Conservation (phyloP, 306 rosid species). For the Trifolium fragiferum region DNA sequence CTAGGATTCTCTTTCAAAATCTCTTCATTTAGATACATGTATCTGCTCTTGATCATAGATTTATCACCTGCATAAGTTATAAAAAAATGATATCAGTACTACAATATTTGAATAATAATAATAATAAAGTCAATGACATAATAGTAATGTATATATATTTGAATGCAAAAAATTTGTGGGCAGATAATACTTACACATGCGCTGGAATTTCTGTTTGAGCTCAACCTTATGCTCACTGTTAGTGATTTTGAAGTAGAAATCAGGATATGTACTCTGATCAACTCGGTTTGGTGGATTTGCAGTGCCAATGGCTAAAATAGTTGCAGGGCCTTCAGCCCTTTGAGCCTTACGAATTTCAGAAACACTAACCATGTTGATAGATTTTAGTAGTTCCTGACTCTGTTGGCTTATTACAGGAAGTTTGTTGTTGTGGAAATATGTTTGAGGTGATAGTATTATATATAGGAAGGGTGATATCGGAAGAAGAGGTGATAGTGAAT, state of each 20-base stretch:
- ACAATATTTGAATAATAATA: no score
- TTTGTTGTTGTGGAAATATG: background rate
- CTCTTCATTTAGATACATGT: slow-evolving; percentile 40
- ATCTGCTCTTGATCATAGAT: slow-evolving; percentile 47
- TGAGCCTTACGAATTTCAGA: slow-evolving; percentile 45
- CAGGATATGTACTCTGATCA: slow-evolving; percentile 44
- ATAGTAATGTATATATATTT: no score
- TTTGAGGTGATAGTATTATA: background rate
- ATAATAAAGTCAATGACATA: background rate
- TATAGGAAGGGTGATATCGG: no score
- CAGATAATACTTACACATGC: slow-evolving; percentile 49
- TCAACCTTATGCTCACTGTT: slow-evolving; percentile 39
- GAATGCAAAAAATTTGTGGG: no score
- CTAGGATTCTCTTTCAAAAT: slow-evolving; percentile 44
- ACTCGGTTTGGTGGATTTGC: slow-evolving; percentile 40
- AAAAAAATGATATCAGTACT: background rate
- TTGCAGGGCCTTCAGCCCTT: slow-evolving; percentile 48
- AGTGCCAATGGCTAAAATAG: slow-evolving; percentile 42
- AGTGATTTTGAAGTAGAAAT: slow-evolving; percentile 40
- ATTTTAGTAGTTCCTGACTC: no score
- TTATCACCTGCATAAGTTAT: slow-evolving; percentile 48
- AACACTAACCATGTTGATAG: slow-evolving; percentile 34
- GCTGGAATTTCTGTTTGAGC: slow-evolving; percentile 41
- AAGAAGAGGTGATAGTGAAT: background rate
- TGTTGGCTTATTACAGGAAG: no score